These are phyloP conservation scores for Globisporangium sylvaticum DNA, from an alignment of 352 stramenopile species.

Conservation along the genomic window DNA sequence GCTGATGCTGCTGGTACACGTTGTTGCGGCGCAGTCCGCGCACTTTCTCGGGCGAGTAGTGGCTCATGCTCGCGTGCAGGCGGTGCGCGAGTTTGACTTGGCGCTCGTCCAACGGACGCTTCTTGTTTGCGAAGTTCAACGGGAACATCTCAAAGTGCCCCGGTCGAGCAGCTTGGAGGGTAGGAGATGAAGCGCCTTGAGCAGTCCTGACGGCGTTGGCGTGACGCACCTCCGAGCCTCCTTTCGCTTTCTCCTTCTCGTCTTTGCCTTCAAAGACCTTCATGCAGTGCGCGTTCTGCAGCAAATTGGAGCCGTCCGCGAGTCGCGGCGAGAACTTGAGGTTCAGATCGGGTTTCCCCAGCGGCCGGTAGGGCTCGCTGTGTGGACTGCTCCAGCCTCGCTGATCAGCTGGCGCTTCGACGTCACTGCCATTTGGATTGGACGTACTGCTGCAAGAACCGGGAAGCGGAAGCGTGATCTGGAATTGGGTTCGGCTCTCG, in stretches of 20 bases:
- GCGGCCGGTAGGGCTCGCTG: conserved; percentile 60
- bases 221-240: not conserved
- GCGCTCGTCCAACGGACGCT: conserved; percentile 40
- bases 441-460: not conserved
- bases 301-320: conserved; percentile 24
- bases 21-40: conserved; percentile 22
- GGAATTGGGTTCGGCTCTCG: conserved; percentile 47
- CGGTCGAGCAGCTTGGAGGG: not conserved
- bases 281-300: conserved; percentile 34
- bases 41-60: conserved; percentile 49
- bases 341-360: conserved; percentile 60
- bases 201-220: not conserved
- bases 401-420: conserved; percentile 16
- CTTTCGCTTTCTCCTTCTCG: not conserved
- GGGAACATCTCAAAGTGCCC: conserved; percentile 34
- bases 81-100: conserved; percentile 47
- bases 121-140: conserved; percentile 26
- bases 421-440: not conserved
- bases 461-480: conserved; percentile 38
- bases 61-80: conserved; percentile 39
- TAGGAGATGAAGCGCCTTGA: not conserved
- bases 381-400: conserved; percentile 68
- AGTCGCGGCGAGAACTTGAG: conserved; percentile 67
- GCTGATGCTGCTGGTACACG: not conserved
- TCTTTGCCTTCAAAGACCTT: conserved; percentile 22